These are phyloP conservation scores for Clonostachys solani DNA, from an alignment of 2,329 filamentous ascomycete genomes.

Conservation along the genomic window DNA sequence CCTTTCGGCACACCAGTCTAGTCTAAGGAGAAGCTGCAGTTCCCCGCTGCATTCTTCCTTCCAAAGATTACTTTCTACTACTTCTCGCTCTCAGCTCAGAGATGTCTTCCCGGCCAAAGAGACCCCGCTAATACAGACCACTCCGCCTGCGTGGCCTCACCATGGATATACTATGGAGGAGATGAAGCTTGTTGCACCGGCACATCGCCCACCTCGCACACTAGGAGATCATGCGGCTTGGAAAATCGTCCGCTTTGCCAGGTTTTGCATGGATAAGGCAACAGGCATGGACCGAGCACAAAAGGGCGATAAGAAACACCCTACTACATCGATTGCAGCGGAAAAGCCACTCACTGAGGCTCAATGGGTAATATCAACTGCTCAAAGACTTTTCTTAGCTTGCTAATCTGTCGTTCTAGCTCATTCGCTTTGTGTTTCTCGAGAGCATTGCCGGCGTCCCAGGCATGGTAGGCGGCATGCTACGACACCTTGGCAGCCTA, in stretches of 20 bases:
- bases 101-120: constrained; percentile 61
- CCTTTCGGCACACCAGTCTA: no score
- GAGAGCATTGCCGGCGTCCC: constrained; percentile 94
- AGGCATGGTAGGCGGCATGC: constrained; percentile 94
- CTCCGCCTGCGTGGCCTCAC: constrained; percentile 65
- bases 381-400: not conserved
- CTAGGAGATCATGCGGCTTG: constrained; percentile 78
- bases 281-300: constrained; percentile 74
- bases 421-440: constrained; percentile 86
- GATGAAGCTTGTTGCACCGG: constrained; percentile 70
- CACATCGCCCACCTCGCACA: constrained; percentile 70
- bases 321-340: constrained; percentile 48
- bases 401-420: constrained; percentile 20
- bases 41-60: no score
- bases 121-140: constrained; percentile 56
- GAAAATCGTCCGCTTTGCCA: constrained; percentile 67
- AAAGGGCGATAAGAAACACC: constrained; percentile 53
- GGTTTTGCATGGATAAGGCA: constrained; percentile 76
- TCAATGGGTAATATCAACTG: constrained; percentile 61
- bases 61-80: constrained; percentile 43
- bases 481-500: constrained; percentile 82
- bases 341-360: constrained; percentile 68
- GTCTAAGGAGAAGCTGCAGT: no score
- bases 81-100: constrained; percentile 36
- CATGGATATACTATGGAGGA: constrained; percentile 74